These are phyloP conservation scores for Leishmania major DNA, from an alignment of 208 protist species.

Conservation along the genomic window DNA sequence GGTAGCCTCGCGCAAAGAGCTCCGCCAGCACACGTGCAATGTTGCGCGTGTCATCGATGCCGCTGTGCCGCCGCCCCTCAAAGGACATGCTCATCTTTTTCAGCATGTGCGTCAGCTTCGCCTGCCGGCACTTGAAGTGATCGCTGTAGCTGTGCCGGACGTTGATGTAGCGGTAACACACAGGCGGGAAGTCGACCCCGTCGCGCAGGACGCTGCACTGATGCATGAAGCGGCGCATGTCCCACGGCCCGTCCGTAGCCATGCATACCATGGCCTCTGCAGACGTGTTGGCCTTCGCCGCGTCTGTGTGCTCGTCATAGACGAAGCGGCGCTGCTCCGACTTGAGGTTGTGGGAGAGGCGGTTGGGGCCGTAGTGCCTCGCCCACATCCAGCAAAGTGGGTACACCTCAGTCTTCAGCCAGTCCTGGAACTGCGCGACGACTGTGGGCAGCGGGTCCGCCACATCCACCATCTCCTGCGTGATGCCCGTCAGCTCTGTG, in stretches of 20 bases:
- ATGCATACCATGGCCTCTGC: constrained; percentile 82
- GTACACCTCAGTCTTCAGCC: constrained; percentile 72
- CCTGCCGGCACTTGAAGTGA: constrained; percentile 55
- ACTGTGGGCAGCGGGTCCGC: constrained; percentile 70
- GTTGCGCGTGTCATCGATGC: constrained; percentile 91
- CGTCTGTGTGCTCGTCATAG: constrained; percentile 49
- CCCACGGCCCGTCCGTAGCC: constrained; percentile 90
- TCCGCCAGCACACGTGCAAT: constrained; percentile 86
- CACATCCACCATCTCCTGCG: constrained; percentile 88
- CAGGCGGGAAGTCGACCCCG: constrained; percentile 69
- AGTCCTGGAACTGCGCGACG: constrained; percentile 58
- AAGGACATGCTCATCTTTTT: constrained; percentile 68
- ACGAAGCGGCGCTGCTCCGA: constrained; percentile 58
- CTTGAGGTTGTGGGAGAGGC: constrained; percentile 49
- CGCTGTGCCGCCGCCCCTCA: constrained; percentile 85
- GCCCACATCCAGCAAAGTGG: constrained; percentile 63
- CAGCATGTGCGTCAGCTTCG: constrained; percentile 88
- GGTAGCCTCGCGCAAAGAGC: constrained; percentile 77
- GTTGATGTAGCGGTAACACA: constrained; percentile 93
- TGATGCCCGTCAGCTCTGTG: constrained; percentile 95
- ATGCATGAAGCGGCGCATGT: constrained; percentile 92
- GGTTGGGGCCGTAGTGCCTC: constrained; percentile 22
- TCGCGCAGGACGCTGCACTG: constrained; percentile 85
- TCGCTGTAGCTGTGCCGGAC: constrained; percentile 74
- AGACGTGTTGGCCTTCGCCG: constrained; percentile 10